Evolutionary conservation across 2,329 filamentous ascomycete genomes (phyloP).

Genomic region (Xylariaceae sp.): DNA sequence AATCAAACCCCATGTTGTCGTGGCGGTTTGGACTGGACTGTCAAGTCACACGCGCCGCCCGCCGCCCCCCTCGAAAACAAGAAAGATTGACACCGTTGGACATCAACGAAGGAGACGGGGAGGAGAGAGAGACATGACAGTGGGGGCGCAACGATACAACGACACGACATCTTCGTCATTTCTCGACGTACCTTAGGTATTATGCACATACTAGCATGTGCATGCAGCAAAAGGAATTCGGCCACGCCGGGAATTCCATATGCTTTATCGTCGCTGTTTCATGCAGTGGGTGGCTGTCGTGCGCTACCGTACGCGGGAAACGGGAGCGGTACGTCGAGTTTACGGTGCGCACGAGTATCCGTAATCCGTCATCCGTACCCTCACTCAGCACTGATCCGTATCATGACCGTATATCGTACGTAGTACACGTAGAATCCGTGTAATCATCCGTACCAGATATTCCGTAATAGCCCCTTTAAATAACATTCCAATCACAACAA

Average conservation of each 20-base stretch:
- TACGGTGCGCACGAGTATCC: no score
- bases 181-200: no score
- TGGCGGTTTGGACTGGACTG: conserved; percentile 18
- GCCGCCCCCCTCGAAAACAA: conserved; percentile 14
- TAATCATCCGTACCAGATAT: no score
- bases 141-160: conserved; percentile 19
- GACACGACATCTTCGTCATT: neutral
- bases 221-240: neutral
- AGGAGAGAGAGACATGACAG: conserved; percentile 13
- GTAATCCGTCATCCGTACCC: no score
- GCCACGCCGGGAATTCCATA: neutral
- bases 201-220: neutral
- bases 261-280: neutral
- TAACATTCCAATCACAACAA: neutral
- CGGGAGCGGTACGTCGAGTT: neutral
- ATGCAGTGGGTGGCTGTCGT: neutral
- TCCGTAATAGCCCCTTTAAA: neutral
- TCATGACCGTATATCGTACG: no score
- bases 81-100: conserved; percentile 23
- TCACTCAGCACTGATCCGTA: no score
- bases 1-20: conserved; percentile 27
- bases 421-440: no score
- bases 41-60: conserved; percentile 20
- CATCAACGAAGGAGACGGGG: conserved; percentile 10
- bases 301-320: neutral